phyloP scores from a whole-genome alignment of 768 basidiomycete genomes.

The Russula griseocarnosa region DNA sequence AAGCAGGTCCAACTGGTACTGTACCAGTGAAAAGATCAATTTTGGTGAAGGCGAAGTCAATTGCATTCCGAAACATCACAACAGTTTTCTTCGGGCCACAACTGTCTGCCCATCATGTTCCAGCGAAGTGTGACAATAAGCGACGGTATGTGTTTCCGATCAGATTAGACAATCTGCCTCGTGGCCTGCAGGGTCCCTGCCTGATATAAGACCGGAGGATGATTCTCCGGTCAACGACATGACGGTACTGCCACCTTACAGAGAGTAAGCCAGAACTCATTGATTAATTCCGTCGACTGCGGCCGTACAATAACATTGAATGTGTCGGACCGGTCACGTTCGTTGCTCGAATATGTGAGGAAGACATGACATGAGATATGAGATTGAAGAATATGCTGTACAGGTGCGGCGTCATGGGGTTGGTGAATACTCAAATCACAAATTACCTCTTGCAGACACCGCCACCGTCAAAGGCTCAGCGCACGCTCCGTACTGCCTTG shows the following conservation, averaged over 20 bases:
- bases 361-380: background rate
- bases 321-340: background rate
- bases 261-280: background rate
- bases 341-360: background rate
- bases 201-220: background rate
- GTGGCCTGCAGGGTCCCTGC: background rate
- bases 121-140: background rate
- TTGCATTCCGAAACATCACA: background rate
- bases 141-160: background rate
- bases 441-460: background rate
- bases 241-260: background rate
- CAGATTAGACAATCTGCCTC: background rate
- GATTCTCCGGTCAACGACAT: conserved; percentile 3
- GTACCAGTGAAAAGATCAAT: background rate
- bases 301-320: background rate
- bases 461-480: conserved; percentile 2
- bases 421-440: background rate
- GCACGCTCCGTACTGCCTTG: background rate
- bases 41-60: too few relatives aligned
- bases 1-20: background rate
- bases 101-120: background rate
- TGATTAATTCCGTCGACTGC: background rate
- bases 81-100: background rate
- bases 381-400: background rate
- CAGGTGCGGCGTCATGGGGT: background rate